phyloP scores from a whole-genome alignment of 257 asterid species.

The Verbascum thapsus region DNA sequence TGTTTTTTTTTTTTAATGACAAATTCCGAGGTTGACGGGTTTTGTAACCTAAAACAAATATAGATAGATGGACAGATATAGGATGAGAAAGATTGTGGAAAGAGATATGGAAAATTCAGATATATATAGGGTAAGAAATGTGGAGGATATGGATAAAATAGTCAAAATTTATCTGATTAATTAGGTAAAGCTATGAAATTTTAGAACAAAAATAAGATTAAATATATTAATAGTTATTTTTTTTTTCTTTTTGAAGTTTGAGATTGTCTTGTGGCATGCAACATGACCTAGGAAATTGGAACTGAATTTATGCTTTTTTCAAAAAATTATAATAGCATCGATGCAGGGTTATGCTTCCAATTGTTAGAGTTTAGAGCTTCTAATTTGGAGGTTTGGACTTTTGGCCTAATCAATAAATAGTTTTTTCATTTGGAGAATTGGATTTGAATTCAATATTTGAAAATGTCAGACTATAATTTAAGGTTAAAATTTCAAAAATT shows the following conservation, averaged over 20 bases:
- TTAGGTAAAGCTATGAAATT: not conserved
- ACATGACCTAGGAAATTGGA: conserved; percentile 42
- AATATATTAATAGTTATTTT: conserved; percentile 4
- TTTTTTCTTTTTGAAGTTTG: conserved; percentile 30
- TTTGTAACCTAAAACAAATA: conserved; percentile 35
- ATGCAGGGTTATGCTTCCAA: not conserved
- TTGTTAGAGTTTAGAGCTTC: conserved; percentile 1
- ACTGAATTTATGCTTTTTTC: not conserved
- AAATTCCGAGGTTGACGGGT: conserved; percentile 62
- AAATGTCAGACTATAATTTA: no score
- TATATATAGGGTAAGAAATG: conserved; percentile 20
- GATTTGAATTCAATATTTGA: no score
- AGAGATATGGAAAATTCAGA: no score
- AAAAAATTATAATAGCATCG: not conserved
- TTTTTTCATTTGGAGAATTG: no score
- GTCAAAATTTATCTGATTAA: no score
- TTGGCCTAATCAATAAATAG: not conserved
- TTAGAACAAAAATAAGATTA: not conserved
- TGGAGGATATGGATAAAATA: conserved; percentile 4
- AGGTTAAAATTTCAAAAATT: no score
- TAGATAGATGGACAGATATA: no score
- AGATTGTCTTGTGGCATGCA: conserved; percentile 43
- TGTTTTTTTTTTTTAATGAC: conserved; percentile 35
- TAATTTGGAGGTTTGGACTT: conserved; percentile 1
- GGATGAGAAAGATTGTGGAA: no score